Conservation (phyloP, 148 eudicot species). For the Diospyros kaki region DNA sequence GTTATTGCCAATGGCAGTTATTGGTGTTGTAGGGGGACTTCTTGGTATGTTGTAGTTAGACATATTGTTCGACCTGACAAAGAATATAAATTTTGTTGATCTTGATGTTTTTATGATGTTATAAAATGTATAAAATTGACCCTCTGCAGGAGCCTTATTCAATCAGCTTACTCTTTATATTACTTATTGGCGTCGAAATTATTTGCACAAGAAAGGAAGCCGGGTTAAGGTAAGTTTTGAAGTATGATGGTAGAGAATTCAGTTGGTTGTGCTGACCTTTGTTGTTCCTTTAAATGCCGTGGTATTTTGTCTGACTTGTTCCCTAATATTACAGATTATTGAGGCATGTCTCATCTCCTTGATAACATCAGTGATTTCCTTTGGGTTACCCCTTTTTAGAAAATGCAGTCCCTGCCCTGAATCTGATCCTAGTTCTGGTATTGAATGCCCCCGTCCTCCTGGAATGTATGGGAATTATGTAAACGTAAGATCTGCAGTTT, state of each 20-base stretch:
- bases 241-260: not conserved
- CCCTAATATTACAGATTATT: slow-evolving; percentile 54
- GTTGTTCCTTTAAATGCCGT: not conserved
- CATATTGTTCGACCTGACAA: slow-evolving; percentile 5
- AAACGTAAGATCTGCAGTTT: slow-evolving; percentile 51
- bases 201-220: slow-evolving; percentile 84
- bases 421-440: slow-evolving; percentile 49
- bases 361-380: slow-evolving; percentile 84
- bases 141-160: slow-evolving; percentile 72
- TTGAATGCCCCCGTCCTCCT: slow-evolving; percentile 92
- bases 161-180: slow-evolving; percentile 87
- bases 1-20: slow-evolving; percentile 95
- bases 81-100: not conserved
- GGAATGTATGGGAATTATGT: slow-evolving; percentile 99
- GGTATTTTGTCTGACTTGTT: slow-evolving; percentile 13
- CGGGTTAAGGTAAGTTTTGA: slow-evolving; percentile 68
- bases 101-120: not conserved
- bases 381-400: slow-evolving; percentile 91
- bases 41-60: slow-evolving; percentile 59
- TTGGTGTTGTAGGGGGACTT: slow-evolving; percentile 96
- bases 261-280: slow-evolving; percentile 5
- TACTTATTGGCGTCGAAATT: slow-evolving; percentile 88
- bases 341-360: slow-evolving; percentile 88
- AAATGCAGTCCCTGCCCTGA: slow-evolving; percentile 92
- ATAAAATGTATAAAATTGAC: not conserved